Base-by-base conservation (phyloP, 2,329 filamentous ascomycete species). In the Colletotrichum karsti region DNA sequence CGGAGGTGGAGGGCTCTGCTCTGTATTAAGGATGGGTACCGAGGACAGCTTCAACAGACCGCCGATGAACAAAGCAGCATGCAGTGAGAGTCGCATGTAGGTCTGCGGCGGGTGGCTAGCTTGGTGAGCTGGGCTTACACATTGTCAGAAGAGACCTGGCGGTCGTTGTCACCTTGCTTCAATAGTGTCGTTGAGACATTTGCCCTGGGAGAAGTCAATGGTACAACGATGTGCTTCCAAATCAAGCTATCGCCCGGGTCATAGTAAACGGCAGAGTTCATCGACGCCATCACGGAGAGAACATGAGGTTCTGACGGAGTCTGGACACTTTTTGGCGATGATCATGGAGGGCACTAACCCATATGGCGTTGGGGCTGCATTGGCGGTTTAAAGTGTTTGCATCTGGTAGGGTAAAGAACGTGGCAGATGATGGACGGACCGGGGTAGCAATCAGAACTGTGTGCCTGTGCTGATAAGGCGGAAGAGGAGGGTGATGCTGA, bases 351-450 rank as follows among this genome's bases (percentile, higher is more conserved):
- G 44, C 26, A 30, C 62, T 33, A 48, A 15, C 39, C 18, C 22
- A 48, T n/a, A 41, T 35, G 42, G 51, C 13, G 44, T 28, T 7
- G 35, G 7, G 63, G 37, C 20, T 44, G 59, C 51, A 22, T 46
- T 20, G 28, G 63, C 50, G 48, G 46, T 57, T 59, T 46, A 58
- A 51, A 58, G 59, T 58, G 64, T 46, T 51, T 63, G 59, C 64
- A 53, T 59, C 20, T 8, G 22, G 39, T 41, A 12, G 35, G 22
- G 51, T 58, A 59, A 44, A 35, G 44, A 51, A 20, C 26, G 42
- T 39, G 51, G 44, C 59, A 63, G 35, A 51, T 63, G 59, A 61
- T 44, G 10, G 63, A 44, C 51, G 20, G 35, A 18, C 7, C 15
- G 24, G 35, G 28, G 13, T 28, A 12, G 33, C 44, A 22, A 18